Evolutionary conservation across 2,329 filamentous ascomycete species (phyloP).

Genomic region (Didymella exigua): DNA sequence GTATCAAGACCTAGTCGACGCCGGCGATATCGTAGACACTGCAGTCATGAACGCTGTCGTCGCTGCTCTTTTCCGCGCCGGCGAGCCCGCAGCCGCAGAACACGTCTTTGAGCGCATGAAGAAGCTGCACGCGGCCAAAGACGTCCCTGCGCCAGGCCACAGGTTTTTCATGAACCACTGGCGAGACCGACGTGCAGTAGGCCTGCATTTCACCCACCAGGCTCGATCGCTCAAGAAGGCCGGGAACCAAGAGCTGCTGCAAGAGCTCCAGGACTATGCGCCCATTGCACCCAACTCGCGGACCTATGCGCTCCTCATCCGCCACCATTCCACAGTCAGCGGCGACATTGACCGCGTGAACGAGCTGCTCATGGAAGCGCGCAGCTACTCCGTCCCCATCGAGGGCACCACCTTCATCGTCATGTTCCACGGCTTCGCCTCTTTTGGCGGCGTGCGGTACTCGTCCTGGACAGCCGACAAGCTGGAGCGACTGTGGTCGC

Average conservation of each 20-base stretch:
- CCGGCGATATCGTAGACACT: slow-evolving; percentile 87
- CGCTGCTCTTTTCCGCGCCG: slow-evolving; percentile 73
- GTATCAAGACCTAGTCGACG: slow-evolving; percentile 82
- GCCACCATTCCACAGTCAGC: slow-evolving; percentile 69
- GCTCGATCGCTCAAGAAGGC: slow-evolving; percentile 49
- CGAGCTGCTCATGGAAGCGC: slow-evolving; percentile 81
- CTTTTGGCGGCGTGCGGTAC: slow-evolving; percentile 69
- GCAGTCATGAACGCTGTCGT: slow-evolving; percentile 87
- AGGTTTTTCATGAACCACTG: slow-evolving; percentile 46
- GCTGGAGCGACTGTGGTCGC: slow-evolving; percentile 58
- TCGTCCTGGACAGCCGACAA: slow-evolving; percentile 74
- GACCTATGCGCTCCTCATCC: slow-evolving; percentile 80
- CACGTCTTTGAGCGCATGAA: slow-evolving; percentile 88
- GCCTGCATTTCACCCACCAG: slow-evolving; percentile 55
- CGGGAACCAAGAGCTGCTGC: slow-evolving; percentile 59
- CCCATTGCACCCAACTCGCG: slow-evolving; percentile 74
- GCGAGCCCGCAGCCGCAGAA: slow-evolving; percentile 77
- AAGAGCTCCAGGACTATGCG: slow-evolving; percentile 68
- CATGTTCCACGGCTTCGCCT: slow-evolving; percentile 80
- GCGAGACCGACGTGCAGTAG: slow-evolving; percentile 51
- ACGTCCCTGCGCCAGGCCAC: slow-evolving; percentile 31
- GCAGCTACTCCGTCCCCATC: slow-evolving; percentile 65
- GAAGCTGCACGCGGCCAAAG: slow-evolving; percentile 55
- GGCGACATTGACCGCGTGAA: slow-evolving; percentile 76
- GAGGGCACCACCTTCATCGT: slow-evolving; percentile 79